Base-by-base conservation (phyloP, 176 grass and related monocot genomes). In the Oryza officinalis region DNA sequence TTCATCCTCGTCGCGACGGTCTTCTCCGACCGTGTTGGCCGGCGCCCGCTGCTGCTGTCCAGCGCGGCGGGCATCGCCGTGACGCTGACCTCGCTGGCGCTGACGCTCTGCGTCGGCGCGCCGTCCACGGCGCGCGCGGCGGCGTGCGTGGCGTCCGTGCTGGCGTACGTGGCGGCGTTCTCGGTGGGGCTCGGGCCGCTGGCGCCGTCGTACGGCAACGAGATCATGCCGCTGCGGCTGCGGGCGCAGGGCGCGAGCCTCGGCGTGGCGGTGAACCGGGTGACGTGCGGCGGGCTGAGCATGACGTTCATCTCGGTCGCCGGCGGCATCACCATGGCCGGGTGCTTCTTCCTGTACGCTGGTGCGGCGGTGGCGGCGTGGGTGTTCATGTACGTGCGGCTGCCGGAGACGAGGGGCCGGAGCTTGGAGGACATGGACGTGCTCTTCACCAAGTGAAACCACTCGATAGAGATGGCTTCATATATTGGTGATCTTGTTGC, bases 221-320 rank as follows among this genome's bases (percentile, higher is more conserved):
- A 92, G 83, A 86, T 83, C 80, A 46, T 92, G 72, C 90, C 90
- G 30, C 72, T 89, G 7, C 80, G 81, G 67, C 72, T 92, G 17
- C 75, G 86, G 4, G 79, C 90, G 71, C 86, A 86, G 65, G 90
- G 90, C 15, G 20, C 76, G 37, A 78, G 86, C 52, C 38, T 89
- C 12, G 83, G 83, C 47, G 27, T 44, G 9, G 87, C 86, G 17
- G 67, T 76, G 79, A 92, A 92, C 84, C 38, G 90, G 38, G 20
- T 83, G 6, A 85, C 84, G 12, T 83, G 83, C 61, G 87, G 79
- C 2, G 10, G 86, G 4, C 45, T 92, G 9, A 89, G 73, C 73
- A 92, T 92, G 90, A 89, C 90, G 20, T 92, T 92, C 69, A 83
- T 92, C 71, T 92, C 90, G 14, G 78, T 92, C 32, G 76, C 84